Conservation (phyloP, 768 basidiomycete species). For the Tulasnella sp. region DNA sequence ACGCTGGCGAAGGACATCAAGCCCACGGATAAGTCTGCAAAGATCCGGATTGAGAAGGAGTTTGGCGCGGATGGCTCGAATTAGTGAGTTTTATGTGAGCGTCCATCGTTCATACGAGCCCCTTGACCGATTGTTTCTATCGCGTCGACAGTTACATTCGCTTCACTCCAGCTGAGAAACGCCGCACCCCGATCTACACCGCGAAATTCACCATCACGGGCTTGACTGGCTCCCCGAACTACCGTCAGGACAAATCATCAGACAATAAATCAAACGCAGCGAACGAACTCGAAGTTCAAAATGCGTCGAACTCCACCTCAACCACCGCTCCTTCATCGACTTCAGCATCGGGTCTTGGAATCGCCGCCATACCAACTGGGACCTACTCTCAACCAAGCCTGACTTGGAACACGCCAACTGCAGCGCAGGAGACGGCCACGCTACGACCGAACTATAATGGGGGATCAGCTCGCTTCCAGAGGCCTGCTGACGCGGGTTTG, state of each 20-base stretch:
- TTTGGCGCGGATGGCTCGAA: constrained; percentile 12
- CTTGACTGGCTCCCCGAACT: constrained; percentile 1
- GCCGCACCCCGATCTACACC: neutral
- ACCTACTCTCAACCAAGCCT: neutral
- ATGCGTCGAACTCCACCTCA: neutral
- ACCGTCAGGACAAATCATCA: neutral
- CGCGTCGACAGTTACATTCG: neutral
- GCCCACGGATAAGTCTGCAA: neutral
- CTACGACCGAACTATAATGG: neutral
- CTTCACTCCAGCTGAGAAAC: neutral
- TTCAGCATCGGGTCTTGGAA: neutral
- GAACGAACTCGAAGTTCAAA: neutral
- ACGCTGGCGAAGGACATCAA: constrained; percentile 6
- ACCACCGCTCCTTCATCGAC: neutral
- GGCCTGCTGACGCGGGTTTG: neutral
- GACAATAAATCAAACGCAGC: neutral
- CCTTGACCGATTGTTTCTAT: neutral
- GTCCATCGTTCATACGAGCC: neutral
- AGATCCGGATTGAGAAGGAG: constrained; percentile 12
- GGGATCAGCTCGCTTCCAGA: neutral
- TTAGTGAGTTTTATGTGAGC: neutral
- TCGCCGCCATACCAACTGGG: neutral
- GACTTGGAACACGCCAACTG: neutral
- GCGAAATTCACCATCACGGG: constrained; percentile 2
- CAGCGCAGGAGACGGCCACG: neutral